Evolutionary conservation across 75 land plant species (phyloP).

Genomic region (Chamaecyparis obtusa): DNA sequence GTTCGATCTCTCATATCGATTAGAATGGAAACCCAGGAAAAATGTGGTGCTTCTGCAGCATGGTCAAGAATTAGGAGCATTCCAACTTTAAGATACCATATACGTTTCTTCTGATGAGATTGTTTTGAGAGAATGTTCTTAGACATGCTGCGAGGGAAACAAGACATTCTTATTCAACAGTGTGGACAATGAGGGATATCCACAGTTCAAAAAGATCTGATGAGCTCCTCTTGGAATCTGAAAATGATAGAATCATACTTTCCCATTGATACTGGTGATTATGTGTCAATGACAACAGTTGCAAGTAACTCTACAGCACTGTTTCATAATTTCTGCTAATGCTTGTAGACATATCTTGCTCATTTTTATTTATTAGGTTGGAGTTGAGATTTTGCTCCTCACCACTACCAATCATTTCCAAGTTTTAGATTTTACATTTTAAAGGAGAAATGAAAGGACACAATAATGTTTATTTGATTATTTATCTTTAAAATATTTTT

Average conservation of each 20-base stretch:
- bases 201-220: background rate
- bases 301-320: background rate
- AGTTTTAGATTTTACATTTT: too few species aligned
- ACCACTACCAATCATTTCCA: too few species aligned
- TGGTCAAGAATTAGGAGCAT: constrained; percentile 59
- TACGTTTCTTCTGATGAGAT: background rate
- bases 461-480: too few species aligned
- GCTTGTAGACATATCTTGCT: background rate
- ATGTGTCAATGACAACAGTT: background rate
- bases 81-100: constrained; percentile 41
- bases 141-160: background rate
- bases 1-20: constrained; percentile 75
- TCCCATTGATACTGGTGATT: background rate
- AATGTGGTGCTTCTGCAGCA: constrained; percentile 53
- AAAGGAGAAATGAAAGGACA: too few species aligned
- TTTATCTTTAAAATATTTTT: too few species aligned
- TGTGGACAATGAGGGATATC: background rate
- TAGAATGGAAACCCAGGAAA: constrained; percentile 58
- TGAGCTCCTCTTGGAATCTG: background rate
- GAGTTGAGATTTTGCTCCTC: too few species aligned
- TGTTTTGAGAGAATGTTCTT: background rate
- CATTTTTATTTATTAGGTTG: background rate
- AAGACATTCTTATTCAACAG: background rate
- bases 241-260: background rate
- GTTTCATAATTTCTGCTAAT: background rate